Base-by-base conservation (phyloP, 2,329 filamentous ascomycete species). In the Phyllosticta citribraziliensis region DNA sequence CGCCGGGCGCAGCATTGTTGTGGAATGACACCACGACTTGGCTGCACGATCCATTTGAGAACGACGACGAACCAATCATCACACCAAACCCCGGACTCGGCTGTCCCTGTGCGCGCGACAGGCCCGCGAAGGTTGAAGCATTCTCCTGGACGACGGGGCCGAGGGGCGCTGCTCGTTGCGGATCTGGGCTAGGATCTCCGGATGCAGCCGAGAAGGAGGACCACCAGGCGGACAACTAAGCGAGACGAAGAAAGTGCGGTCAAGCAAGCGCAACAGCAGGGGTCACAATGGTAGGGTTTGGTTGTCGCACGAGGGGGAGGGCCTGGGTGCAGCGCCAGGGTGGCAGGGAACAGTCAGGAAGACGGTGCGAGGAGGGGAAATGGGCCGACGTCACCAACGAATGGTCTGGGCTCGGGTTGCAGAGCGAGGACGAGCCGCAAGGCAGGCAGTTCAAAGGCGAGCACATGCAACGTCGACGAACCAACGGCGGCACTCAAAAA, bases 101-200 rank as follows among this genome's bases (percentile, higher is more conserved):
- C 4, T 6, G n/a, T n/a, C 17, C 14, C n/a, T n/a, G 6, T 47
- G 40, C 40, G 40, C 40, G 2, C 40, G 14, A n/a, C 40, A n/a
- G 40, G 14, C 14, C 40, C 40, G n/a, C 40, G 6, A 47, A 8
- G 40, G 40, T 47, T 47, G 40, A 47, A 47, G 40, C 17, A 47
- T 47, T 47, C 19, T 47, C 40, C 40, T 47, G n/a, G 40, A 40
- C 40, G 6, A 47, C 40, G 40, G 40, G 40, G 40, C 40, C 40
- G 40, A 17, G n/a, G n/a, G 30, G 27, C 22, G 62, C 64, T 79
- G 74, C 63, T 78, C 72, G 33, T 70, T 68, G 19, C 76, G 72
- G 58, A 80, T 73, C 67, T 75, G 69, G 56, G 68, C 67, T 57
- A 79, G 69, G 56, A 79, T 66, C 20, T 77, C 71, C 22, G 78